Conservation (phyloP, 768 basidiomycete species). For the Tubosaeta brunneosetosa region DNA sequence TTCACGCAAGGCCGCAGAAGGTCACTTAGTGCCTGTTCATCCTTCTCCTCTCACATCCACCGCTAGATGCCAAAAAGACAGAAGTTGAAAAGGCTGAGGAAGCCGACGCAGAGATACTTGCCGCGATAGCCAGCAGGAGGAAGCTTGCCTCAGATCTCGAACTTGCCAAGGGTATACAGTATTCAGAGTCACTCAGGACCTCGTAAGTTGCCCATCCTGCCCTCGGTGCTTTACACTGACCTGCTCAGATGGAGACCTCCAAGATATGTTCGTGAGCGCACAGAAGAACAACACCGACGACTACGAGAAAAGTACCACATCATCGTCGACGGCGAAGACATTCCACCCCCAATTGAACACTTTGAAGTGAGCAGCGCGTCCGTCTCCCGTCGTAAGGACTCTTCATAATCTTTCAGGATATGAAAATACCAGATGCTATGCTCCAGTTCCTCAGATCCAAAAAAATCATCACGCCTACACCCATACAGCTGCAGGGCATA, state of each 20-base stretch:
- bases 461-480: conserved; percentile 82
- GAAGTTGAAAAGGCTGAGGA: conserved; percentile 83
- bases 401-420: conserved; percentile 56
- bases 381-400: neutral
- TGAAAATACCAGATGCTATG: conserved; percentile 93
- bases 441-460: conserved; percentile 80
- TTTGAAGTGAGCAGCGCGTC: conserved; percentile 54
- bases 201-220: conserved; percentile 47
- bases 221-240: neutral
- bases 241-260: conserved; percentile 83
- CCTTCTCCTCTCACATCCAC: conserved; percentile 14
- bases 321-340: conserved; percentile 86
- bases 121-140: conserved; percentile 84
- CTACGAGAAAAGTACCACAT: conserved; percentile 92
- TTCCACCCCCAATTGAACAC: conserved; percentile 89
- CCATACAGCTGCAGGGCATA: conserved; percentile 96
- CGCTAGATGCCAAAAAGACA: conserved; percentile 78
- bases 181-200: conserved; percentile 79
- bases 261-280: conserved; percentile 67
- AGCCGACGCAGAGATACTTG: conserved; percentile 84
- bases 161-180: conserved; percentile 87
- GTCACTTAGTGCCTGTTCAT: conserved; percentile 35
- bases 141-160: conserved; percentile 93
- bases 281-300: conserved; percentile 62
- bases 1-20: conserved; percentile 72